These are phyloP conservation scores for Hylodesmum podocarpum DNA, from an alignment of 306 rosid species.

Conservation along the genomic window DNA sequence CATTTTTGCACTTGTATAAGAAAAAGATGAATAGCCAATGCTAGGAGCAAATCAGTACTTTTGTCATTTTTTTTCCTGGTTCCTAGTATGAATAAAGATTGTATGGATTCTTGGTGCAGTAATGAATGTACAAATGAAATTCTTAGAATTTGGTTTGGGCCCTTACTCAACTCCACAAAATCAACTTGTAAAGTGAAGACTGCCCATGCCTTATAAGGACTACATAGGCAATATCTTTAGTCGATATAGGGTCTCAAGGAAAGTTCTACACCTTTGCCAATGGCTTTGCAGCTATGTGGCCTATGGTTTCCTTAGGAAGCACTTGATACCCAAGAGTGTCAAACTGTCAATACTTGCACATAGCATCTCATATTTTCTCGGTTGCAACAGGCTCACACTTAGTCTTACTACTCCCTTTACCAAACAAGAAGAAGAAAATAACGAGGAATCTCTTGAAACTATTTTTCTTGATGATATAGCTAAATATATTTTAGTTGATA, in stretches of 20 bases:
- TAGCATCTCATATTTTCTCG: background rate
- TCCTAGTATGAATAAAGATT: background rate
- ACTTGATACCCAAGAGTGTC: background rate
- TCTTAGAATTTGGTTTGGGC: background rate
- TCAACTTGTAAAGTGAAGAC: background rate
- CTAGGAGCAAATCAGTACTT: background rate
- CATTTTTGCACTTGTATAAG: background rate
- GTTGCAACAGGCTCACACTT: background rate
- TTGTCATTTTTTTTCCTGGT: background rate
- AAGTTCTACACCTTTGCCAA: background rate
- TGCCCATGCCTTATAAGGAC: background rate
- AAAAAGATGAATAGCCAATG: background rate
- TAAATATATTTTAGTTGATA: background rate
- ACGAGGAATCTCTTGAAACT: background rate
- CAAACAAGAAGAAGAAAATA: background rate
- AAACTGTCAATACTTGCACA: background rate
- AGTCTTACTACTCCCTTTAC: background rate
- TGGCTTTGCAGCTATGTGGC: conserved; percentile 7
- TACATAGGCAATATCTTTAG: background rate
- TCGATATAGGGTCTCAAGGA: background rate
- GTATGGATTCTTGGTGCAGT: background rate
- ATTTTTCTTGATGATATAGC: conserved; percentile 15
- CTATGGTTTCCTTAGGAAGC: background rate
- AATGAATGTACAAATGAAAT: background rate
- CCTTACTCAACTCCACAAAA: background rate